phyloP scores from a whole-genome alignment of 805 yeast species.

The Pichia scutulata region DNA sequence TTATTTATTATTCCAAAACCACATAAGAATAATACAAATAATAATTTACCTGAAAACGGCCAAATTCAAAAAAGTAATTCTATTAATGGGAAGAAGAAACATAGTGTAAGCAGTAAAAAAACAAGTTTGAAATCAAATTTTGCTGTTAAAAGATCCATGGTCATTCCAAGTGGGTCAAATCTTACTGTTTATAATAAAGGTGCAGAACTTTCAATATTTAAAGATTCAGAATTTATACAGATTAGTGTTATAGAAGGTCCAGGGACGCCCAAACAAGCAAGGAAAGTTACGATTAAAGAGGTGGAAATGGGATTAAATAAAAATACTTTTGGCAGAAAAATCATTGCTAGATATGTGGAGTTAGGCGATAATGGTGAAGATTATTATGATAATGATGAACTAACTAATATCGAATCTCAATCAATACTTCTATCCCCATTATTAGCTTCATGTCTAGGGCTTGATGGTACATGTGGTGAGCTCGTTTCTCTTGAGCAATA shows the following conservation, averaged over 20 bases:
- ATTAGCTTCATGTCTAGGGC: constrained; percentile 49
- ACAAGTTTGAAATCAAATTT: constrained; percentile 7
- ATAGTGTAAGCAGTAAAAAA: constrained; percentile 26
- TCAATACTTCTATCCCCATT: constrained; percentile 7
- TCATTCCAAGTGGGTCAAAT: background rate
- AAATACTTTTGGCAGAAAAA: constrained; percentile 6
- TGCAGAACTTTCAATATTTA: constrained; percentile 23
- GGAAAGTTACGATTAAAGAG: constrained; percentile 8
- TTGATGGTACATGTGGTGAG: constrained; percentile 43
- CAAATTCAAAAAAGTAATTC: constrained; percentile 16
- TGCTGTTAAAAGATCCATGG: constrained; percentile 3
- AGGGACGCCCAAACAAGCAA: constrained; percentile 23
- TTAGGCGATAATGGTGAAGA: constrained; percentile 3
- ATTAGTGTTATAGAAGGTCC: constrained; percentile 51
- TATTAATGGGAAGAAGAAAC: constrained; percentile 18
- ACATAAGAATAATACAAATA: constrained; percentile 15
- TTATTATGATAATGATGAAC: constrained; percentile 10
- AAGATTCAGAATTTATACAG: constrained; percentile 36
- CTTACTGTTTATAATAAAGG: constrained; percentile 4
- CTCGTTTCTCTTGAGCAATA: constrained; percentile 40
- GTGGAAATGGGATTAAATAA: constrained; percentile 11
- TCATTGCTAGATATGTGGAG: constrained; percentile 10
- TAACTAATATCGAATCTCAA: background rate
- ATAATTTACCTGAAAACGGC: too few species aligned
- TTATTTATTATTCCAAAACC: constrained; percentile 61